Base-by-base conservation (phyloP, 192 early-diverging fungal genomes). In the Diversispora epigaea region DNA sequence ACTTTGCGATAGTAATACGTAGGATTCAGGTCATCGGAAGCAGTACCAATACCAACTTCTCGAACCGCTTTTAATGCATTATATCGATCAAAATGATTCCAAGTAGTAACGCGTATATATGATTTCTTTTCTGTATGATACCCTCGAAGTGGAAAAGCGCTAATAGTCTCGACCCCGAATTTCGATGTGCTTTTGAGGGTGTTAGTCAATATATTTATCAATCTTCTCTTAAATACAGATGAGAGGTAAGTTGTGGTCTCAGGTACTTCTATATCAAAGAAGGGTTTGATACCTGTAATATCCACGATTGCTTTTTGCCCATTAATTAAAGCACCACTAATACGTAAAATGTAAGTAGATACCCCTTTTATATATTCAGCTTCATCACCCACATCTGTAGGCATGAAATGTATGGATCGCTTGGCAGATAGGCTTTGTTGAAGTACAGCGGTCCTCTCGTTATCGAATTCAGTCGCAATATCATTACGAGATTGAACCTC, bases 241-340 rank as follows among this genome's bases (percentile, higher is more conserved):
- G 44, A 65, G 22, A 25, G 63, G 22, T 65, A 25, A 65, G 3
- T 7, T 3, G 60, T 52, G 4, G 5, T 40, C 6, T 70, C 52
- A 40, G 68, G 52, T 2, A 70, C 52, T 15, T 39, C 39, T 4
- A 54, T 22, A 70, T 70, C 68, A 56, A 70, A 70, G 68, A 70
- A 70, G 11, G 68, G 52, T 55, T 70, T 70, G 15, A 70, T 70
- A 40, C 32, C 68, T 67, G 65, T 67, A 67, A 67, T 67, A 67
- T 67, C 4, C 15, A 67, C 65, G 0, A 9, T 45, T 14, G 65
- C 65, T 8, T 47, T 67, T 67, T 67, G 65, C 65, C 44, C 65
- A 67, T 67, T 67, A 21, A 67, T 67, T 19, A 67, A 67, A 47
- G 44, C 15, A 47, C 65, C 65, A 46, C 15, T 14, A 67, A 67